These are phyloP conservation scores for Peronosclerospora sorghi DNA, from an alignment of 352 stramenopile species.

Conservation along the genomic window DNA sequence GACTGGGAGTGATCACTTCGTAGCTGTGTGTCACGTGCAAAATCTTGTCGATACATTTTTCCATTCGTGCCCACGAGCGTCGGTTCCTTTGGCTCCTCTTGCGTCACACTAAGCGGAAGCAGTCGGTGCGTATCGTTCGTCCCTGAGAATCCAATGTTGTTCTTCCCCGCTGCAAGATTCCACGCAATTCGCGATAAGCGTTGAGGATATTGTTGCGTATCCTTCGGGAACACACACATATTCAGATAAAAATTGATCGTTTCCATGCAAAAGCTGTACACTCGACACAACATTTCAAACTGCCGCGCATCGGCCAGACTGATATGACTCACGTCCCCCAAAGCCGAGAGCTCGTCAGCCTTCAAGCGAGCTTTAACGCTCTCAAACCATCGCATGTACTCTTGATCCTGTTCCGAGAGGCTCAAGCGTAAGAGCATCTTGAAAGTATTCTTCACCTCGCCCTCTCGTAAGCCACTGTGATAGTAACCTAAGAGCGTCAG, in stretches of 20 bases:
- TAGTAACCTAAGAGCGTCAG: slow-evolving; percentile 84
- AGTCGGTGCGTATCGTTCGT: too few species aligned
- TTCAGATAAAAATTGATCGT: too few species aligned
- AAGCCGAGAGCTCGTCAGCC: slow-evolving; percentile 11
- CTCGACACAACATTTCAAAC: too few species aligned
- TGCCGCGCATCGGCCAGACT: slow-evolving; percentile 62
- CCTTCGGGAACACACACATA: too few species aligned
- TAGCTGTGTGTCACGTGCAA: slow-evolving; percentile 28
- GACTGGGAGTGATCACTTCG: slow-evolving; percentile 14
- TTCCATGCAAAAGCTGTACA: too few species aligned
- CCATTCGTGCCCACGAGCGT: slow-evolving; percentile 68
- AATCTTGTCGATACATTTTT: too few species aligned
- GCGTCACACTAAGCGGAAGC: slow-evolving; percentile 43
- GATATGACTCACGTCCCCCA: slow-evolving; percentile 56
- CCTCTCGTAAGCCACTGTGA: slow-evolving; percentile 41
- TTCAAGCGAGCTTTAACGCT: too few species aligned
- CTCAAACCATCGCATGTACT: slow-evolving; percentile 78
- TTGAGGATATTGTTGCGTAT: too few species aligned
- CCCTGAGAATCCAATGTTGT: too few species aligned
- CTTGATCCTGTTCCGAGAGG: slow-evolving; percentile 38
- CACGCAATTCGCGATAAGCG: too few species aligned
- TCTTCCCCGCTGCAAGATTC: slow-evolving; percentile 48
- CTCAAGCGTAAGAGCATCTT: slow-evolving; percentile 47
- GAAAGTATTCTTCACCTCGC: slow-evolving; percentile 46
- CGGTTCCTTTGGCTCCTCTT: slow-evolving; percentile 43